Evolutionary conservation across 805 yeast species (phyloP).

Genomic region (Candida verbasci): DNA sequence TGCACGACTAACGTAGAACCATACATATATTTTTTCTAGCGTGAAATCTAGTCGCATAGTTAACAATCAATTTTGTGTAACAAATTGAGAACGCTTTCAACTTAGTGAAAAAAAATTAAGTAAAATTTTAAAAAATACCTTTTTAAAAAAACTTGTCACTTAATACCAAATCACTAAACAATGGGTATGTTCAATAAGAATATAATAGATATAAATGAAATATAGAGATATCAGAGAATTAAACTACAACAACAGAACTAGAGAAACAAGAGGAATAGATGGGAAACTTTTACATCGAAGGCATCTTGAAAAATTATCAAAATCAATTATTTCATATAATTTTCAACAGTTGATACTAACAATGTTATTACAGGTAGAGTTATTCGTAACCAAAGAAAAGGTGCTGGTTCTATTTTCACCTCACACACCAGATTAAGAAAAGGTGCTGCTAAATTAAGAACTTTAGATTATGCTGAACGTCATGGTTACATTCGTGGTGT

Average conservation of each 20-base stretch:
- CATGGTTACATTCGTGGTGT: conserved; percentile 99
- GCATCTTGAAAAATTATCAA: too few species aligned
- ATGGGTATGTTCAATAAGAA: conserved; percentile 21
- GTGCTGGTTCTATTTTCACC: conserved; percentile 99
- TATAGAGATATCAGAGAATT: too few species aligned
- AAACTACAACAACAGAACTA: too few species aligned
- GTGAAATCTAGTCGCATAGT: neutral
- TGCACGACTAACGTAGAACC: neutral
- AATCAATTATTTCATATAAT: too few species aligned
- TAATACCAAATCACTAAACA: conserved; percentile 19
- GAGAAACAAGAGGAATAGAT: too few species aligned
- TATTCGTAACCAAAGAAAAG: conserved; percentile 99
- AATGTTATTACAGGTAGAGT: conserved; percentile 82
- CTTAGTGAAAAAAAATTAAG: conserved; percentile 6
- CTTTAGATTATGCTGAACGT: conserved; percentile 98
- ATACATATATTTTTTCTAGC: neutral
- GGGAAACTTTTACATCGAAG: too few species aligned
- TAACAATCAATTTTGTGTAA: neutral
- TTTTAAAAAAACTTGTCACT: conserved; percentile 6
- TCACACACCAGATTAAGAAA: conserved; percentile 99
- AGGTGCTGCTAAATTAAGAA: conserved; percentile 99
- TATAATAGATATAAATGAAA: neutral
- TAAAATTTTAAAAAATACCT: conserved; percentile 7
- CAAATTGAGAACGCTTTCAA: neutral
- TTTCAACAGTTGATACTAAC: too few species aligned